phyloP scores from a whole-genome alignment of 306 rosid species.

The Prunus kanzakura region DNA sequence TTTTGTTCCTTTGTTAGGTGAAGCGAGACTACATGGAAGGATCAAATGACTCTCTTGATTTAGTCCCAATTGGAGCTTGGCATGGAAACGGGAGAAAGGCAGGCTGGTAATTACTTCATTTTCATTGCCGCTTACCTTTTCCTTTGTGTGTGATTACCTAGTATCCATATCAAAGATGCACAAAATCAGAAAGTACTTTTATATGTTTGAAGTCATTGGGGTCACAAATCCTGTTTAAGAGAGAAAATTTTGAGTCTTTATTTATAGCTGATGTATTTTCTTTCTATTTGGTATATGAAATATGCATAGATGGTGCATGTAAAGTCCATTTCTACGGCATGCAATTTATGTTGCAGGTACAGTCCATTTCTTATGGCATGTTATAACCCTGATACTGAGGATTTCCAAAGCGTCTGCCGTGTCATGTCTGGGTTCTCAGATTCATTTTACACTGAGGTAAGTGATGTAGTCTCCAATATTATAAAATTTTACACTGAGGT shows the following conservation, averaged over 20 bases:
- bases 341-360: conserved; percentile 52
- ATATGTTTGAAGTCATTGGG: background rate
- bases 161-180: conserved; percentile 2
- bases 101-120: conserved; percentile 61
- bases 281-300: background rate
- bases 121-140: conserved; percentile 1
- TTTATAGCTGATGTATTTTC: background rate
- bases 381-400: conserved; percentile 78
- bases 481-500: no score
- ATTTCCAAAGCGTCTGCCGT: conserved; percentile 90
- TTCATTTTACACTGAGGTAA: conserved; percentile 77
- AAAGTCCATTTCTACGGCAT: background rate
- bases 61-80: conserved; percentile 96
- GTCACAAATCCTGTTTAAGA: background rate
- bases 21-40: conserved; percentile 93
- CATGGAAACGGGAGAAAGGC: conserved; percentile 97
- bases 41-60: conserved; percentile 75
- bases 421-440: conserved; percentile 96
- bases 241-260: background rate
- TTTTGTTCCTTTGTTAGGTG: conserved; percentile 49
- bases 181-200: background rate
- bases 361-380: conserved; percentile 98
- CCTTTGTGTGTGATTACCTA: background rate
- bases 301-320: background rate
- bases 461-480: background rate